Evolutionary conservation across 164 flowering plant genomes (phyloP), one percentile per base, ranked within the genome.

Genomic region (Protea cynaroides): DNA sequence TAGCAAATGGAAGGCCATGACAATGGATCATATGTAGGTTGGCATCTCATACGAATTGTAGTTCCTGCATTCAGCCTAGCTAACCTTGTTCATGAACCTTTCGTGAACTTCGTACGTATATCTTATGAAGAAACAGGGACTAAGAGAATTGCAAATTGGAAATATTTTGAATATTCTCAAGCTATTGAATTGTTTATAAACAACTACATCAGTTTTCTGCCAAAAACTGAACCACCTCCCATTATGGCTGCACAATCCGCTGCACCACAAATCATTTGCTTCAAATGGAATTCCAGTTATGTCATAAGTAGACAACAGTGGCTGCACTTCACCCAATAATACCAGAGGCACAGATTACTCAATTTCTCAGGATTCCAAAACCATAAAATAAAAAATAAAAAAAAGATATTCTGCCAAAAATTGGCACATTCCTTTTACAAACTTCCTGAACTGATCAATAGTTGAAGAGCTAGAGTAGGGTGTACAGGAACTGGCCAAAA

Each of bases 1-100:
- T 25, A 10, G n/a, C 25, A 6, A 56, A 37, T 8, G n/a, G 58
- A 56, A 25, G 18, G 37, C 18, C 34, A 7, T 56, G 34, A 56
- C 25, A 12, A 24, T 23, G 24, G 13, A 23, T 15, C 34, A 56
- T 22, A 24, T 22, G 17, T 17, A 55, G 34, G 34, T 14, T 54
- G 56, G 15, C 34, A 55, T 55, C 58, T 25, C 25, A 1, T 22
- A 55, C 10, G 17, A 55, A 23, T 1, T 10, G 58, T 8, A 40
- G 46, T 49, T 15, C 15, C 23, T 25, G 10, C 9, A 29, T 46
- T 25, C 21, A 6, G n/a, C n/a, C n/a, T 46, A 13, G 10, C 44
- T 34, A 37, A 63, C 37, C 57, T 63, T 17, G 54, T 63, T 63
- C 65, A 63, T 63, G 65, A 52, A 52, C 65, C 57, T 51, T 46